Percentiles rank a stretch among this genome's conserved stretches.
These are phyloP conservation scores for Lophium mytilinum DNA, from an alignment of 495 filamentous ascomycete species.

Conservation along the genomic window DNA sequence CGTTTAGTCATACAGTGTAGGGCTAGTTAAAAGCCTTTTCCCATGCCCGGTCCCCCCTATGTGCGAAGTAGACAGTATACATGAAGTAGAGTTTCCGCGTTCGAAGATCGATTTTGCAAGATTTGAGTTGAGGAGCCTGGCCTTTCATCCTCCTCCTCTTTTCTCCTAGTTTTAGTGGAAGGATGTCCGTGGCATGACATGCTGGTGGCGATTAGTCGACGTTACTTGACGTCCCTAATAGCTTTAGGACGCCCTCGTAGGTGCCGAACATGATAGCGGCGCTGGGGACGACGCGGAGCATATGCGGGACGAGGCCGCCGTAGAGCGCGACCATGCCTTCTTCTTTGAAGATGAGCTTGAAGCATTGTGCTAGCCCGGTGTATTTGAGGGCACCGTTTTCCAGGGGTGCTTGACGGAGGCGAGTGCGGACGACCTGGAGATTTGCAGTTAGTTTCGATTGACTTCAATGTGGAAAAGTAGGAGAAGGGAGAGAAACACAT, in stretches of 20 bases:
- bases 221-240: slow-evolving; percentile 28
- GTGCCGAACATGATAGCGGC: slow-evolving; percentile 89
- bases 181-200: too few species aligned
- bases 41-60: too few species aligned
- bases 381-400: slow-evolving; percentile 69
- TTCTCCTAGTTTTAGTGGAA: too few species aligned
- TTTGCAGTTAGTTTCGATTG: slow-evolving; percentile 18
- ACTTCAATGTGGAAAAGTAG: background rate
- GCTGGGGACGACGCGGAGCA: slow-evolving; percentile 77
- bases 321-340: slow-evolving; percentile 77
- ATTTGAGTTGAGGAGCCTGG: too few species aligned
- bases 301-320: slow-evolving; percentile 78
- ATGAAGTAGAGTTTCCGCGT: too few species aligned
- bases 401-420: slow-evolving; percentile 71
- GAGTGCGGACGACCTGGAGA: slow-evolving; percentile 63
- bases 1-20: too few species aligned
- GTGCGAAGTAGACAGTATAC: too few species aligned
- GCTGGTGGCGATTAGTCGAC: slow-evolving; percentile 1
- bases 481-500: background rate
- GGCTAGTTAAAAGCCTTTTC: too few species aligned
- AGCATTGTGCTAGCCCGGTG: slow-evolving; percentile 73
- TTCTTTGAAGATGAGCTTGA: slow-evolving; percentile 71
- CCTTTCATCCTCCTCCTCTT: too few species aligned
- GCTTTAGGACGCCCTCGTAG: slow-evolving; percentile 69
- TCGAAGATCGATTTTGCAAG: too few species aligned